Evolutionary conservation across 257 asterid species (phyloP).

Genomic region (Cruciata laevipes): DNA sequence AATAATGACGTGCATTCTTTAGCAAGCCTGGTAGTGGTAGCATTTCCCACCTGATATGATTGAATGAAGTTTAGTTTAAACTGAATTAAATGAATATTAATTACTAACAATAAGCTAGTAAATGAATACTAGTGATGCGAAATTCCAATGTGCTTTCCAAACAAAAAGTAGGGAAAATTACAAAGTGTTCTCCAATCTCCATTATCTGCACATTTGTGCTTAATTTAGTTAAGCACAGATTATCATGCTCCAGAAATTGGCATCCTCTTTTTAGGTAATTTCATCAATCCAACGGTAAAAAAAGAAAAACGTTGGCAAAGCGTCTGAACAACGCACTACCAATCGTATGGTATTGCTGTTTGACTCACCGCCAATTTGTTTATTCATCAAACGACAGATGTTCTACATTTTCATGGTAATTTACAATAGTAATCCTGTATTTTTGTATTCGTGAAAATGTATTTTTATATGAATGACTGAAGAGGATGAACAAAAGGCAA

Average conservation of each 20-base stretch:
- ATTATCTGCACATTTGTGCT: background rate
- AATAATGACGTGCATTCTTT: no score
- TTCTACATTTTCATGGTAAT: background rate
- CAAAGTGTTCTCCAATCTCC: background rate
- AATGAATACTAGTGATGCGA: no score
- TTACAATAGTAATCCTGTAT: no score
- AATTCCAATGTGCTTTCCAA: no score
- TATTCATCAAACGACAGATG: no score
- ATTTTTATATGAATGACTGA: background rate
- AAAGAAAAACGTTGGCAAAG: background rate
- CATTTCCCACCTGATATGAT: no score
- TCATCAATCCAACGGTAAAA: constrained; percentile 5
- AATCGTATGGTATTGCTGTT: background rate
- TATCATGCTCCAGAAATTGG: background rate
- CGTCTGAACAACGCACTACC: constrained; percentile 13
- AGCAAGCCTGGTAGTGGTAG: no score
- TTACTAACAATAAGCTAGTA: no score
- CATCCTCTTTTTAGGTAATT: background rate
- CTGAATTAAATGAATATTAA: no score
- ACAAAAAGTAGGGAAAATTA: background rate
- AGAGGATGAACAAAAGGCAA: constrained; percentile 10
- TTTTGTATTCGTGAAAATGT: no score
- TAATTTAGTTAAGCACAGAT: background rate
- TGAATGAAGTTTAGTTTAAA: no score
- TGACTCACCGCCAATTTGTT: background rate